Base-by-base conservation (phyloP, 495 filamentous ascomycete species). In the Penicillium lividum region DNA sequence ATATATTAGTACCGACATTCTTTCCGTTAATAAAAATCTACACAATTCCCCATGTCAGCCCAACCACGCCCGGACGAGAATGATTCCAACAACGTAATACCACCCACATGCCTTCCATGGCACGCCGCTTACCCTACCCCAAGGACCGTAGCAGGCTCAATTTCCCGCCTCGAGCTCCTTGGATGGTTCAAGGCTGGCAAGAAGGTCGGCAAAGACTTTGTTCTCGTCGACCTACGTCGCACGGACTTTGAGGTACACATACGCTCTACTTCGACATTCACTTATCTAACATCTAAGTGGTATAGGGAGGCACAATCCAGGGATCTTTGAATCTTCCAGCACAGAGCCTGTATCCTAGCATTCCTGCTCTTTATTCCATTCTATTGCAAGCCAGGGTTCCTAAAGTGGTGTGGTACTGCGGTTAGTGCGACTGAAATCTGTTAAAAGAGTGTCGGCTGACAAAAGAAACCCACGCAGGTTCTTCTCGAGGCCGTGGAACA, bases 281-380 rank as follows among this genome's bases (percentile, higher is more conserved):
- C 22, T 2, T 22, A 22, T 22, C 22, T 22, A 22, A 22, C 1
- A 22, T 22, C 22, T n/a, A 40, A 5, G 5, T 16, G 38, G 15
- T 13, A 10, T 58, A 88, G 84, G 88, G 88, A 27, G 88, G 88
- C 18, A 88, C 86, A 1, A 88, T 91, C 53, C 77, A 71, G 34
- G 80, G 80, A 7, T 88, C 87, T 5, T 73, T 91, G 66, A 91
- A 91, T 64, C 79, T 91, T 5, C 88, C 88, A 1, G 87, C 86
- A 1, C 86, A 91, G 61, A 86, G 78, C 59, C 71, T 91, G 0
- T 84, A 83, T 55, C 79, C 78, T 0, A 82, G 79, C 4, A 69
- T 89, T 1, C 80, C 85, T 1, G 68, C 80, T 0, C 51, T 90
- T 7, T 88, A 88, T 62, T 65, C 62, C 5, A 49, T 89, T 15